A percentile compares a stretch with the other conserved stretches of the same genome.
These are phyloP conservation scores for Rhynchosporium secalis DNA, from an alignment of 2,329 filamentous ascomycete species.

Conservation along the genomic window DNA sequence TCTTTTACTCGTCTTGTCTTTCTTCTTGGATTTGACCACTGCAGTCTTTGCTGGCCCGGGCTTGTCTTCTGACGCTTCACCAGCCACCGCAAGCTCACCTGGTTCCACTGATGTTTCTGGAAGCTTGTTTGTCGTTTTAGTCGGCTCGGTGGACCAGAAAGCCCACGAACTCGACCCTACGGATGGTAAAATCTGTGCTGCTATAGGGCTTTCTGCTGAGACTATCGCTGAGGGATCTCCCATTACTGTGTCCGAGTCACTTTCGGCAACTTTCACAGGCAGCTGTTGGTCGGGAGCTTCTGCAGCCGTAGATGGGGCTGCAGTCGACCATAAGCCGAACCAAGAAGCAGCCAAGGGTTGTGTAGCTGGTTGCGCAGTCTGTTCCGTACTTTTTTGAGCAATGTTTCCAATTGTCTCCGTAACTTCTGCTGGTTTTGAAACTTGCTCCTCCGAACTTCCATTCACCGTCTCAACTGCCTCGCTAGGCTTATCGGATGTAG, in stretches of 20 bases:
- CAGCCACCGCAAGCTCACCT: constrained; percentile 56
- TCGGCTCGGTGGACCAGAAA: constrained; percentile 65
- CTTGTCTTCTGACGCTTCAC: constrained; percentile 57
- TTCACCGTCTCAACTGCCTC: constrained; percentile 13
- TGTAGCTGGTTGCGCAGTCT: constrained; percentile 7
- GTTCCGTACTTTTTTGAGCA: neutral
- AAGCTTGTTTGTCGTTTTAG: constrained; percentile 32
- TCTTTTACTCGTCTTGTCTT: constrained; percentile 32
- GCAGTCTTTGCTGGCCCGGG: constrained; percentile 35
- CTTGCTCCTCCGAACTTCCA: constrained; percentile 17
- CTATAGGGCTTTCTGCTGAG: neutral
- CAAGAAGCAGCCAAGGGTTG: constrained; percentile 30
- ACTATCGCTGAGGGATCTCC: constrained; percentile 25
- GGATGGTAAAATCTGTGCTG: constrained; percentile 33
- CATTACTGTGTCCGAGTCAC: constrained; percentile 29
- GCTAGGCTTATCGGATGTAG: constrained; percentile 8
- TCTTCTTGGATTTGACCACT: constrained; percentile 28
- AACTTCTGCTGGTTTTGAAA: neutral
- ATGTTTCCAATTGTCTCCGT: neutral
- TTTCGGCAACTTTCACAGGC: constrained; percentile 26
- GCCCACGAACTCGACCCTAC: constrained; percentile 69
- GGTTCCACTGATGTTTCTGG: constrained; percentile 22
- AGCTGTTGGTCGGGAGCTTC: constrained; percentile 32
- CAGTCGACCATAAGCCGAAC: constrained; percentile 38
- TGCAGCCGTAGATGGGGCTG: constrained; percentile 30